phyloP scores from a whole-genome alignment of 495 filamentous ascomycete genomes.

The Evansstolkia leycettana region DNA sequence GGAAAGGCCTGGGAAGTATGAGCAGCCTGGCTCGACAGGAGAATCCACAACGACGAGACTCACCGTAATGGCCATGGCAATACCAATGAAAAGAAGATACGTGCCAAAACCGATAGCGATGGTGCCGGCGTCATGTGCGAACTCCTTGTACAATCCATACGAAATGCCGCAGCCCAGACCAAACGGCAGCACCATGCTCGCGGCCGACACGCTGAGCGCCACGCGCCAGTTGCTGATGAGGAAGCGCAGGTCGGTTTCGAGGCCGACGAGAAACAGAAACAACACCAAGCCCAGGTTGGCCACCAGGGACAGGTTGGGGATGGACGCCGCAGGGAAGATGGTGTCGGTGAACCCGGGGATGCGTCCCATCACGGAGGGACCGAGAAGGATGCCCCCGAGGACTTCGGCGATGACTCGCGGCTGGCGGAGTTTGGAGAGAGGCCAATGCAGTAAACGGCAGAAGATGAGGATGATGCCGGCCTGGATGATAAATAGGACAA shows the following conservation, averaged over 20 bases:
- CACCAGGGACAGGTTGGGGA: constrained; percentile 65
- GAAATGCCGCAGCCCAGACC: constrained; percentile 64
- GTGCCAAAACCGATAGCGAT: constrained; percentile 63
- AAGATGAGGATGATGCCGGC: constrained; percentile 83
- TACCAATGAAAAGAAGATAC: constrained; percentile 87
- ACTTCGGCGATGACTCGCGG: constrained; percentile 95
- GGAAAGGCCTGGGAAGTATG: constrained; percentile 58
- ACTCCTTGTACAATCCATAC: constrained; percentile 74
- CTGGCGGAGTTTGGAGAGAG: constrained; percentile 76
- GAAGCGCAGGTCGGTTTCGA: constrained; percentile 86
- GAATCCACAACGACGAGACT: constrained; percentile 1
- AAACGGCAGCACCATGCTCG: constrained; percentile 75
- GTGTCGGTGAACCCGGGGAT: constrained; percentile 67
- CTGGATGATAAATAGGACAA: constrained; percentile 93
- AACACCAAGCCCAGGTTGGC: constrained; percentile 85
- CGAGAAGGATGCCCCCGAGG: constrained; percentile 81
- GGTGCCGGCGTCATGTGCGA: constrained; percentile 49
- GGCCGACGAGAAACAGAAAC: constrained; percentile 84
- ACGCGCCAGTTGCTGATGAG: constrained; percentile 78
- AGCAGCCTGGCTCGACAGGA: background rate
- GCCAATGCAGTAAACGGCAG: constrained; percentile 72
- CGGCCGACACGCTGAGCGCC: constrained; percentile 68
- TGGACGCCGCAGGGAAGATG: constrained; percentile 65
- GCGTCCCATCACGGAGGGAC: constrained; percentile 74
- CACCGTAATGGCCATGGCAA: constrained; percentile 86